Evolutionary conservation across 2,329 filamentous ascomycete species (phyloP).

Genomic region (Exophiala dermatitidis): DNA sequence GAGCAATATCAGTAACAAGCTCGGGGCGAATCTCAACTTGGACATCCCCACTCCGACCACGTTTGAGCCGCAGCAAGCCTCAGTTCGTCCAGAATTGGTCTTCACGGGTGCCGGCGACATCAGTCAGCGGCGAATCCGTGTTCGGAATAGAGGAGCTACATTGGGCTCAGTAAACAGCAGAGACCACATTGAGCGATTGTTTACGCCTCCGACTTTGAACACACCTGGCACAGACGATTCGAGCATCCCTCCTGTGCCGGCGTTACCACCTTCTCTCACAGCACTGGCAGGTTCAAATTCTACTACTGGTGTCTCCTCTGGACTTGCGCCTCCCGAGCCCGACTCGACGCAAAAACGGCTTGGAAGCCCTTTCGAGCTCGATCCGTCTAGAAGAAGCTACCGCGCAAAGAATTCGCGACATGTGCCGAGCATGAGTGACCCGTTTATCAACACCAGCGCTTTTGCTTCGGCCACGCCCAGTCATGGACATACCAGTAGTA

Average conservation of each 20-base stretch:
- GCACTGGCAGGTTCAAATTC: slow-evolving; percentile 14
- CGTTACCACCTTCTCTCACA: slow-evolving; percentile 20
- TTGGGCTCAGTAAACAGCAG: slow-evolving; percentile 49
- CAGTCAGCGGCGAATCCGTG: slow-evolving; percentile 51
- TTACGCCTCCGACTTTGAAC: slow-evolving; percentile 40
- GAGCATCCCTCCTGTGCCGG: slow-evolving; percentile 21
- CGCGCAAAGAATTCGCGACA: slow-evolving; percentile 34
- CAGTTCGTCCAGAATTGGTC: slow-evolving; percentile 21
- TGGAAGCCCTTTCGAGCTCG: slow-evolving; percentile 43
- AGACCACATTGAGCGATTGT: slow-evolving; percentile 48
- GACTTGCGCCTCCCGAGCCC: slow-evolving; percentile 31
- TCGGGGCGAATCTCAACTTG: slow-evolving; percentile 32
- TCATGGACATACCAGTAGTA: slow-evolving; percentile 16
- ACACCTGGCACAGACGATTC: slow-evolving; percentile 26
- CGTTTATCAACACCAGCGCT: slow-evolving; percentile 33
- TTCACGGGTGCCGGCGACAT: slow-evolving; percentile 35
- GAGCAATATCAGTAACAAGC: slow-evolving; percentile 29
- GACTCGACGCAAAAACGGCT: slow-evolving; percentile 40
- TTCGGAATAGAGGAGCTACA: slow-evolving; percentile 56
- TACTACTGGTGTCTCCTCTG: slow-evolving; percentile 17
- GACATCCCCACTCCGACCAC: slow-evolving; percentile 31
- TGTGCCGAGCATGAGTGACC: slow-evolving; percentile 39
- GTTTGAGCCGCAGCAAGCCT: slow-evolving; percentile 38
- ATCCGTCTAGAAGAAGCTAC: slow-evolving; percentile 32
- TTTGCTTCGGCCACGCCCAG: slow-evolving; percentile 15